A percentile compares a stretch with the other conserved stretches of the same genome.
Conservation (phyloP, 306 rosid genomes). For the Albizia julibrissin region DNA sequence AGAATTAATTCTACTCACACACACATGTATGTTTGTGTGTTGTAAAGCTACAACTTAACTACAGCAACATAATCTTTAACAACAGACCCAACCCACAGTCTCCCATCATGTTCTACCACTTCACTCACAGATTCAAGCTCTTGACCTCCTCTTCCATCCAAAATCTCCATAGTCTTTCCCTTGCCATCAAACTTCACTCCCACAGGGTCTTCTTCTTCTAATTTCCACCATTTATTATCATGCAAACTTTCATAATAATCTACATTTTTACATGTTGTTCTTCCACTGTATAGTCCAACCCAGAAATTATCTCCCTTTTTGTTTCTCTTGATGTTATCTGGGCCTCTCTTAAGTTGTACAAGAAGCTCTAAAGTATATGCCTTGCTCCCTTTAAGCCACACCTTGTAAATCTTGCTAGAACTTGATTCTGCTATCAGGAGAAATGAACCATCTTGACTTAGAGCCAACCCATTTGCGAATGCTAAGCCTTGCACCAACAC, state of each 20-base stretch:
- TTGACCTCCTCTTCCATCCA: constrained; percentile 30
- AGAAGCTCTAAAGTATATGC: constrained; percentile 25
- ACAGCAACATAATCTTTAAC: not conserved
- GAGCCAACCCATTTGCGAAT: constrained; percentile 68
- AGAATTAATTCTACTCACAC: too few relatives aligned
- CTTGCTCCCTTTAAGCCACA: constrained; percentile 40
- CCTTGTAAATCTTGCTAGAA: constrained; percentile 29
- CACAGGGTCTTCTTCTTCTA: constrained; percentile 35
- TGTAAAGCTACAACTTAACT: not conserved
- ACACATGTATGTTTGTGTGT: too few relatives aligned
- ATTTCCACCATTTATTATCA: not conserved
- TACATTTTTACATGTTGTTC: not conserved
- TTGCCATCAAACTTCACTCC: not conserved
- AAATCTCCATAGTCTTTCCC: not conserved
- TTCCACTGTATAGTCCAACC: constrained; percentile 47
- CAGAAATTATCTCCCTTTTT: constrained; percentile 45
- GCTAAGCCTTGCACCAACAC: constrained; percentile 49
- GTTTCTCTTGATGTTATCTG: constrained; percentile 63
- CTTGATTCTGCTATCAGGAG: constrained; percentile 47
- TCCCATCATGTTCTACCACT: constrained; percentile 9
- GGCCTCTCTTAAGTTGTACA: constrained; percentile 39
- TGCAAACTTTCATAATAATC: too few relatives aligned
- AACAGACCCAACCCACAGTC: not conserved
- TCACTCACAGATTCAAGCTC: constrained; percentile 46
- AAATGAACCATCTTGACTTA: constrained; percentile 55